Percentiles rank a stretch among this genome's conserved stretches.
Conservation (phyloP, 2,329 filamentous ascomycete species). For the Sporothrix phasma region DNA sequence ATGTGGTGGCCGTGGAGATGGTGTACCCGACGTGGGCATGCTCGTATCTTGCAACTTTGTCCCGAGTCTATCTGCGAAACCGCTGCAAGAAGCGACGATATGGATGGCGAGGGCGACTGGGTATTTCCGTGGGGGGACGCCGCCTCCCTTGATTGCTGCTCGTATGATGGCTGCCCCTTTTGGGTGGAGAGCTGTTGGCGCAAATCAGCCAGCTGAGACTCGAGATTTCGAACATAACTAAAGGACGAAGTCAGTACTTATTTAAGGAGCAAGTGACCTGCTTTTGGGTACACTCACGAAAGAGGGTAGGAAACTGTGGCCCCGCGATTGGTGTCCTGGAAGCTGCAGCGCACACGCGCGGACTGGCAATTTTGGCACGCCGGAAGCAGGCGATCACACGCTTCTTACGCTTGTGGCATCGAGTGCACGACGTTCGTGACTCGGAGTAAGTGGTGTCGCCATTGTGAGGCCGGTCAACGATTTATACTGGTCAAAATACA, state of each 20-base stretch:
- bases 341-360: constrained; percentile 32
- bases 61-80: background rate
- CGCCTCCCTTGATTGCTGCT: background rate
- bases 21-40: background rate
- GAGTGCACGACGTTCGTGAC: constrained; percentile 14
- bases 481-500: no score
- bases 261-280: no score
- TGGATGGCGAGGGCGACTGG: background rate
- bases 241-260: no score
- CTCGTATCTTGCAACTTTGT: background rate
- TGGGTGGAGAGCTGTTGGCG: background rate
- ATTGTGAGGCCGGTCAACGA: no score
- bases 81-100: background rate
- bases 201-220: constrained; percentile 6
- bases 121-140: background rate
- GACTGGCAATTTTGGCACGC: constrained; percentile 30
- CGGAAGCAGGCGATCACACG: constrained; percentile 32
- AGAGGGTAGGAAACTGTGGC: constrained; percentile 31
- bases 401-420: constrained; percentile 35
- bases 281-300: constrained; percentile 24
- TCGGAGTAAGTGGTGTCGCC: constrained; percentile 3
- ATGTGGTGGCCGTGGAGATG: background rate
- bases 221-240: constrained; percentile 9
- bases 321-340: constrained; percentile 30
- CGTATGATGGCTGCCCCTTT: background rate